These are phyloP conservation scores for Ilyonectria destructans DNA, from an alignment of 2,329 filamentous ascomycete species.

Conservation along the genomic window DNA sequence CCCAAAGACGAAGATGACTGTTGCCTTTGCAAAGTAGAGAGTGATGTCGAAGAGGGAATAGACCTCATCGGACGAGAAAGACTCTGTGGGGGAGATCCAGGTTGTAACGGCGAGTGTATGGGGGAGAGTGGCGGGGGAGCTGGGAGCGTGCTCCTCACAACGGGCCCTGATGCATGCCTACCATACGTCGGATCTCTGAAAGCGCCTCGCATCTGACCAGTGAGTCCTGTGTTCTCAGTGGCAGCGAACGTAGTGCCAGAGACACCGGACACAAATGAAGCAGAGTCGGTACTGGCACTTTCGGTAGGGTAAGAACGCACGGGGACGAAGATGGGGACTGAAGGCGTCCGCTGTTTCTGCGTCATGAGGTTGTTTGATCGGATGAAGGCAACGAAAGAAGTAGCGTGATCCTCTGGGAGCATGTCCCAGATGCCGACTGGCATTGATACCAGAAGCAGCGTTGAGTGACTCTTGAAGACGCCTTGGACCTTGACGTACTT, in stretches of 20 bases:
- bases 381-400: constrained; percentile 73
- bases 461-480: constrained; percentile 75
- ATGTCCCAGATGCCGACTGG: constrained; percentile 75
- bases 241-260: constrained; percentile 55
- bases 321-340: constrained; percentile 45
- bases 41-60: constrained; percentile 46
- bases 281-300: constrained; percentile 42
- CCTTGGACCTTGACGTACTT: constrained; percentile 75
- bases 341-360: constrained; percentile 47
- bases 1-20: constrained; percentile 41
- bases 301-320: constrained; percentile 42
- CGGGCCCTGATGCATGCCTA: constrained; percentile 32
- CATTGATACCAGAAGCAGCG: constrained; percentile 70
- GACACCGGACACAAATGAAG: constrained; percentile 52
- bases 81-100: constrained; percentile 44
- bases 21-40: constrained; percentile 43
- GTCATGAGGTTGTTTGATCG: constrained; percentile 70
- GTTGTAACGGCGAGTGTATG: constrained; percentile 34
- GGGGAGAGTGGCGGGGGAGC: constrained; percentile 44
- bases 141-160: constrained; percentile 29
- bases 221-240: constrained; percentile 47
- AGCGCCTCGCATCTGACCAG: constrained; percentile 41
- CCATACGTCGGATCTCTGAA: constrained; percentile 42
- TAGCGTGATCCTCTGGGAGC: constrained; percentile 71
- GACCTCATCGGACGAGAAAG: constrained; percentile 40